Evolutionary conservation across 306 rosid genomes (phyloP).

Genomic region (Oemleria cerasiformis): DNA sequence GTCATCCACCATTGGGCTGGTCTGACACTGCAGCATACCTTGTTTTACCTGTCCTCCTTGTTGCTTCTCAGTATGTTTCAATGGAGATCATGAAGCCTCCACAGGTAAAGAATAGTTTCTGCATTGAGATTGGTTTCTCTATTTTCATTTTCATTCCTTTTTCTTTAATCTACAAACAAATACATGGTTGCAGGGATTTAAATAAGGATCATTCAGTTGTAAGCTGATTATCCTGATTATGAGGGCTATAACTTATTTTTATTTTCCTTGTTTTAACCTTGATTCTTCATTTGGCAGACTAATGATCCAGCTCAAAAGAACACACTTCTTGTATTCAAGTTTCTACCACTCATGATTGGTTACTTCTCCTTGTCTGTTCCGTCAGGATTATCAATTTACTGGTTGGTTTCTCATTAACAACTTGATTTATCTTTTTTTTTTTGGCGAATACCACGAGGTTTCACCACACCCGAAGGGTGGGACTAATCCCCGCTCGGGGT

Average conservation of each 20-base stretch:
- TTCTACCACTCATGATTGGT: conserved; percentile 99
- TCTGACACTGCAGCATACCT: conserved; percentile 85
- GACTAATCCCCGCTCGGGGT: too few relatives aligned
- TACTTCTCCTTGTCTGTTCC: conserved; percentile 98
- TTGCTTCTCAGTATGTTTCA: conserved; percentile 76
- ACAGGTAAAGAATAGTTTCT: conserved; percentile 50
- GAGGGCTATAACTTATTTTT: neutral
- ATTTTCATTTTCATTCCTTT: conserved; percentile 12
- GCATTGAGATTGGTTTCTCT: conserved; percentile 14
- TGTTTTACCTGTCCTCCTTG: conserved; percentile 87
- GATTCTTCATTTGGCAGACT: conserved; percentile 65
- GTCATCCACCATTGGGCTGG: conserved; percentile 99
- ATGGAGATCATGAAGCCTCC: conserved; percentile 99
- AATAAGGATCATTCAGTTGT: neutral
- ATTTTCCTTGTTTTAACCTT: conserved; percentile 11
- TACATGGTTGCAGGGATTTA: neutral
- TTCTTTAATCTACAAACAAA: neutral
- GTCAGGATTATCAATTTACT: conserved; percentile 95
- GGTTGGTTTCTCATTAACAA: conserved; percentile 60
- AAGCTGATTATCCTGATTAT: neutral
- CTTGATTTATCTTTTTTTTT: neutral
- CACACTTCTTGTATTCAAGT: conserved; percentile 85
- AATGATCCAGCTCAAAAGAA: conserved; percentile 90
- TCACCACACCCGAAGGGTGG: too few relatives aligned
- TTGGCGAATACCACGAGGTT: too few relatives aligned